Evolutionary conservation across 192 early-diverging fungal genomes (phyloP).

Genomic region (Coemansia sp.): DNA sequence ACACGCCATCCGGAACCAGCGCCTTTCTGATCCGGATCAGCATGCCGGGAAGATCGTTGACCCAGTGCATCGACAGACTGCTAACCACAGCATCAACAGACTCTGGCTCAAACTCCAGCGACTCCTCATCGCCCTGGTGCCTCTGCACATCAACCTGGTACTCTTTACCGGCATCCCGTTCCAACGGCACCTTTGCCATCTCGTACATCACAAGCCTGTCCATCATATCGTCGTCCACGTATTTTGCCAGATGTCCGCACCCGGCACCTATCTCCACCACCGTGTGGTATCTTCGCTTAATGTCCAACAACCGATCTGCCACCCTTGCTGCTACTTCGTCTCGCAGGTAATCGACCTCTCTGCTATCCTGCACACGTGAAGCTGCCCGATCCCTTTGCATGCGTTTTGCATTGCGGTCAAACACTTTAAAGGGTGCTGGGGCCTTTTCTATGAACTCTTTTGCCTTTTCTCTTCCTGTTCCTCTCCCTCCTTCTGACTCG

Average conservation of each 20-base stretch:
- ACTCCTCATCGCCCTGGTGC: conserved; percentile 83
- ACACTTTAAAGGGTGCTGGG: conserved; percentile 61
- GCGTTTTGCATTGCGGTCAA: conserved; percentile 77
- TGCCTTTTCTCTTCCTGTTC: conserved; percentile 43
- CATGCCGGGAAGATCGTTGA: conserved; percentile 88
- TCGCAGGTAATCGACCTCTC: conserved; percentile 84
- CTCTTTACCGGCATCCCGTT: conserved; percentile 45
- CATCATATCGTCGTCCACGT: conserved; percentile 77
- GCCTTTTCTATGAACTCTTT: conserved; percentile 46
- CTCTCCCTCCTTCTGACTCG: too few species aligned
- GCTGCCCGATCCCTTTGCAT: conserved; percentile 79
- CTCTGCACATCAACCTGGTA: conserved; percentile 75
- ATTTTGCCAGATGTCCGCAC: conserved; percentile 83
- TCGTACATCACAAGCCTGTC: conserved; percentile 88
- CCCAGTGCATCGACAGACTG: conserved; percentile 88
- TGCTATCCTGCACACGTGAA: conserved; percentile 56
- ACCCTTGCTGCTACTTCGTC: conserved; percentile 88
- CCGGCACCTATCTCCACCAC: conserved; percentile 90
- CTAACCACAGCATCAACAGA: conserved; percentile 87
- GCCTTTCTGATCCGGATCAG: conserved; percentile 80
- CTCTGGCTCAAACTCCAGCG: conserved; percentile 75
- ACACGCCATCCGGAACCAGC: conserved; percentile 90
- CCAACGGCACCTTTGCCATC: conserved; percentile 61
- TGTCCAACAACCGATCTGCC: conserved; percentile 88
- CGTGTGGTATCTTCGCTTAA: conserved; percentile 81